phyloP scores from a whole-genome alignment of 768 basidiomycete genomes.

The Tricholomella constricta region DNA sequence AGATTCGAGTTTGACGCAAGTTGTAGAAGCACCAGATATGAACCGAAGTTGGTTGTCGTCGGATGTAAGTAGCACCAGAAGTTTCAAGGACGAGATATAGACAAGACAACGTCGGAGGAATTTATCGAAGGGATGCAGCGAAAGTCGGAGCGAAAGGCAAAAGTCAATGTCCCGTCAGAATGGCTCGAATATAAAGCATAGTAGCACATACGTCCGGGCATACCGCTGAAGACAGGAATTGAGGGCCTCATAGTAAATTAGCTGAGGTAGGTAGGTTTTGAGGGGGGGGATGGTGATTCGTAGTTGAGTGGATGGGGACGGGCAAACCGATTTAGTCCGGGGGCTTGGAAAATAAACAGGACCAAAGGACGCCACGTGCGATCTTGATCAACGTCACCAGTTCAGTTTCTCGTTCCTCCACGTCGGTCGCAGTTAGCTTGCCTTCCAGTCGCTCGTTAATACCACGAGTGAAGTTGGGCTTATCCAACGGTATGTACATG shows the following conservation, averaged over 20 bases:
- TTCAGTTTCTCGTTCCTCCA: background rate
- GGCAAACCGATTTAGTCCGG: constrained; percentile 23
- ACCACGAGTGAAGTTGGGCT: background rate
- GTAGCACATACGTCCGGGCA: constrained; percentile 78
- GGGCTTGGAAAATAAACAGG: constrained; percentile 17
- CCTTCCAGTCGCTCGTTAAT: background rate
- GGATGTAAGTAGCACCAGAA: too few relatives aligned
- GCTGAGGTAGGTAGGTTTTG: constrained; percentile 12
- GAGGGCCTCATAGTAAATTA: constrained; percentile 61
- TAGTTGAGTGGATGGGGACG: background rate
- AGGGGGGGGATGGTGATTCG: constrained; percentile 16
- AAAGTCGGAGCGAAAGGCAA: too few relatives aligned
- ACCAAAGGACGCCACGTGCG: constrained; percentile 24
- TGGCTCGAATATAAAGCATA: too few relatives aligned
- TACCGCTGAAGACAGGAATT: constrained; percentile 61
- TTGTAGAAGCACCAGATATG: too few relatives aligned
- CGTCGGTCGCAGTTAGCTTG: constrained; percentile 1
- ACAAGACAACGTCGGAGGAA: too few relatives aligned
- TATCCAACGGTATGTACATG: background rate
- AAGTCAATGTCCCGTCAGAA: too few relatives aligned
- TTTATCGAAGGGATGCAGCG: too few relatives aligned
- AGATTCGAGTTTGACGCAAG: too few relatives aligned
- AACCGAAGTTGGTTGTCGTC: too few relatives aligned
- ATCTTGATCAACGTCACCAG: background rate
- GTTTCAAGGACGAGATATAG: too few relatives aligned